Evolutionary conservation across 805 yeast species (phyloP).

Genomic region (Priceomyces carsonii): DNA sequence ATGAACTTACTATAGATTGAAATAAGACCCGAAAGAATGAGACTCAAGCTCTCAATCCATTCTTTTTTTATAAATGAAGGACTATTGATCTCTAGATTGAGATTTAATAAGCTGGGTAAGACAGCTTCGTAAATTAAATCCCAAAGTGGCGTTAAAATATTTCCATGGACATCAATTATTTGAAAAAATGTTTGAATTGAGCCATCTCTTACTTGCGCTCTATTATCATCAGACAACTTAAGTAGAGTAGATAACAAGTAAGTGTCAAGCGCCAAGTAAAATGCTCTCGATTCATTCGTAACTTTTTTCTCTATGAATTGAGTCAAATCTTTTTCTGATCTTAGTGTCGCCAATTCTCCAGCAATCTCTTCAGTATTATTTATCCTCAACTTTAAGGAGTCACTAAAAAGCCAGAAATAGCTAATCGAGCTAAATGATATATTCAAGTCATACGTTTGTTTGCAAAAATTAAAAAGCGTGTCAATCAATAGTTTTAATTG

Average conservation of each 20-base stretch:
- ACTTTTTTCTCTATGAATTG: conserved; percentile 9
- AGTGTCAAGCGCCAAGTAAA: conserved; percentile 20
- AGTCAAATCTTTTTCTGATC: conserved; percentile 10
- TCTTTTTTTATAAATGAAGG: conserved; percentile 33
- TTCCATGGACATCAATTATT: conserved; percentile 72
- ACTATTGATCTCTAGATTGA: conserved; percentile 27
- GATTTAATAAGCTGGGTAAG: conserved; percentile 46
- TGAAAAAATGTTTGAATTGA: conserved; percentile 87
- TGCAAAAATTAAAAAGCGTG: conserved; percentile 68
- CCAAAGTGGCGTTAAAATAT: conserved; percentile 60
- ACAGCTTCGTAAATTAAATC: conserved; percentile 63
- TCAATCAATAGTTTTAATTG: conserved; percentile 68
- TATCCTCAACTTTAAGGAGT: conserved; percentile 45
- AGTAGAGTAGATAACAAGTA: conserved; percentile 64
- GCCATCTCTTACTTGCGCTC: conserved; percentile 86
- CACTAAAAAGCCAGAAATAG: conserved; percentile 90
- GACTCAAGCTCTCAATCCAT: conserved; percentile 61
- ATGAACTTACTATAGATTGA: conserved; percentile 59
- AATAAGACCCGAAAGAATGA: conserved; percentile 66
- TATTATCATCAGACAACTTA: conserved; percentile 58
- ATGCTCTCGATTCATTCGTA: conserved; percentile 8
- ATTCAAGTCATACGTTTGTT: conserved; percentile 73
- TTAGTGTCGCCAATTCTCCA: neutral
- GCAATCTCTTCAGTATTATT: neutral
- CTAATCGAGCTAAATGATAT: conserved; percentile 90